Conservation (phyloP, 2,329 filamentous ascomycete species). For the Monilinia laxa region DNA sequence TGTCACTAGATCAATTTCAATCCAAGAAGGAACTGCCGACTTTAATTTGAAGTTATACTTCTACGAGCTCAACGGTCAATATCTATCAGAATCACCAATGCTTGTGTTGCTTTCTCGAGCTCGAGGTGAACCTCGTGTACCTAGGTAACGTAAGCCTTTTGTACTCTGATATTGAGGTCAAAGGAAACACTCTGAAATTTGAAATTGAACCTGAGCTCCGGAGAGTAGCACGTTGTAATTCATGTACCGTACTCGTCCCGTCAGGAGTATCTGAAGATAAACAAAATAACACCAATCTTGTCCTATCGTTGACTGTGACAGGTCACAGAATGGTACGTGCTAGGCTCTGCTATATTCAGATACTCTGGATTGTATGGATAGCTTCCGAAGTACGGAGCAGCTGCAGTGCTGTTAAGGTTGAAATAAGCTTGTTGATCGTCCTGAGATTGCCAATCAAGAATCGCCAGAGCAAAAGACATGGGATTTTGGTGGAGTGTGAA, state of each 20-base stretch:
- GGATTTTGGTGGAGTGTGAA: slow-evolving; percentile 1
- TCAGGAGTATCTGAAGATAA: too few species aligned
- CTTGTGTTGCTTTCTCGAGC: not conserved
- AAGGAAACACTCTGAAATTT: not conserved
- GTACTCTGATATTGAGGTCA: not conserved
- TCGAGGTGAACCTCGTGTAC: not conserved
- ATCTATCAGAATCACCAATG: not conserved
- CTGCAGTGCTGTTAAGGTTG: not conserved
- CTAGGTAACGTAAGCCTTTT: not conserved
- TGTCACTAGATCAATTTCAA: slow-evolving; percentile 13
- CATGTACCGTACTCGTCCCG: too few species aligned
- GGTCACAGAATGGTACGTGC: too few species aligned
- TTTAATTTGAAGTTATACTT: not conserved
- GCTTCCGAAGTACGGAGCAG: not conserved
- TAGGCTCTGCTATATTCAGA: too few species aligned
- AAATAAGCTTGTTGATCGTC: slow-evolving; percentile 1
- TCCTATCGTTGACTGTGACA: too few species aligned
- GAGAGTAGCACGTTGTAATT: not conserved
- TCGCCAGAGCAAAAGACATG: not conserved
- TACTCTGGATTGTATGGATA: not conserved
- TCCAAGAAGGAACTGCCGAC: not conserved
- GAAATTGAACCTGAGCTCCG: not conserved
- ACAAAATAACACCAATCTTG: too few species aligned
- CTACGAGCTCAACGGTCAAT: not conserved
- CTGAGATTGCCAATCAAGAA: not conserved